Evolutionary conservation across 176 grass and related monocot species (phyloP).

Genomic region (Aegilops longissima): DNA sequence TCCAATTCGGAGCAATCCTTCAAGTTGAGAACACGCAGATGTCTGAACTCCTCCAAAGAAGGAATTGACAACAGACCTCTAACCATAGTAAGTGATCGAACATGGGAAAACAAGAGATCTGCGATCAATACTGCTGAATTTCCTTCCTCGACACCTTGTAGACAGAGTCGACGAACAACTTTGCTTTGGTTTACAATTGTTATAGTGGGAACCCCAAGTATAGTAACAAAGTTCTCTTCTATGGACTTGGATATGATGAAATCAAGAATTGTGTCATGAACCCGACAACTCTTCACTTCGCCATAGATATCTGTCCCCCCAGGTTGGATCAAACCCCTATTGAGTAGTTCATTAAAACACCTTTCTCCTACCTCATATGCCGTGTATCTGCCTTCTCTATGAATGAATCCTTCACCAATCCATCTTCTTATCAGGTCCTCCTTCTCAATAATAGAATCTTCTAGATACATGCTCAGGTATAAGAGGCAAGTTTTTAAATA

Average conservation of each 20-base stretch:
- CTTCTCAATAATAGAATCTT: background rate
- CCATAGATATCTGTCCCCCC: background rate
- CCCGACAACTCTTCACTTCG: background rate
- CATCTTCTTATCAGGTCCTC: background rate
- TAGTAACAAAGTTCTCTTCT: slow-evolving; percentile 23
- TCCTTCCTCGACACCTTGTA: accelerated
- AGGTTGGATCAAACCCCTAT: background rate
- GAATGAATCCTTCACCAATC: background rate
- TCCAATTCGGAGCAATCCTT: accelerated
- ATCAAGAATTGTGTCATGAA: background rate
- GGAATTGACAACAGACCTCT: background rate
- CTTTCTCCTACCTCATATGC: background rate
- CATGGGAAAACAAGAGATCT: background rate
- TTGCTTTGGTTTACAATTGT: background rate
- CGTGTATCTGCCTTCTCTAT: background rate
- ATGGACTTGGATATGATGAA: background rate
- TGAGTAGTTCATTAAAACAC: background rate
- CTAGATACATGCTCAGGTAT: background rate
- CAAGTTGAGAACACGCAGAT: background rate
- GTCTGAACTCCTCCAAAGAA: background rate
- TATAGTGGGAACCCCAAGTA: background rate
- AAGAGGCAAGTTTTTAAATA: background rate
- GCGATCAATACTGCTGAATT: accelerated
- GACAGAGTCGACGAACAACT: background rate
- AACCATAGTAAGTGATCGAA: background rate